Evolutionary conservation across 768 basidiomycete genomes (phyloP).

Genomic region (Pleurotus djamor): DNA sequence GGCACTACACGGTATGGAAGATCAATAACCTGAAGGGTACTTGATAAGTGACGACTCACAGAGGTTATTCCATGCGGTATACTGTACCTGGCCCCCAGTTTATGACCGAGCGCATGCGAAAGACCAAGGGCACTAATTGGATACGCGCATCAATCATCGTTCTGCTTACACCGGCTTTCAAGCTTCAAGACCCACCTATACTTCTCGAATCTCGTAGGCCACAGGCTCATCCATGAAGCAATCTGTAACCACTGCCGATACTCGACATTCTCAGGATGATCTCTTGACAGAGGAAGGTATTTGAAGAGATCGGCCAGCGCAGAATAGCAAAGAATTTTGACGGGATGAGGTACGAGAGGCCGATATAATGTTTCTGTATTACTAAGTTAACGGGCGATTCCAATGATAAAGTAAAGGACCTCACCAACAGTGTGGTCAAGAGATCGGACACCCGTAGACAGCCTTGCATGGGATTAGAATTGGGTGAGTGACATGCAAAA

Average conservation of each 20-base stretch:
- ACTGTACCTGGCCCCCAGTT: conserved; percentile 66
- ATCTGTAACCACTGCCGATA: conserved; percentile 67
- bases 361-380: conserved; percentile 63
- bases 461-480: conserved; percentile 34
- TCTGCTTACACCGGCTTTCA: background rate
- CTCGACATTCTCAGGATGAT: conserved; percentile 52
- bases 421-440: conserved; percentile 77
- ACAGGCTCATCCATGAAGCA: conserved; percentile 80
- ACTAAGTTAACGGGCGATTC: background rate
- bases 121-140: conserved; percentile 58
- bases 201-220: conserved; percentile 58
- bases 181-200: conserved; percentile 38
- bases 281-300: conserved; percentile 66
- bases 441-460: conserved; percentile 78
- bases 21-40: background rate
- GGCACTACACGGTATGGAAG: conserved; percentile 43
- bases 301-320: conserved; percentile 73
- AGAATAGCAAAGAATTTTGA: conserved; percentile 63
- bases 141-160: background rate
- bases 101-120: conserved; percentile 75
- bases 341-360: conserved; percentile 48
- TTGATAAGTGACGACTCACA: conserved; percentile 35
- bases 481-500: conserved; percentile 8
- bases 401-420: conserved; percentile 13
- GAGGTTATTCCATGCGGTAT: conserved; percentile 86